These are phyloP conservation scores for Colletotrichum gigasporum DNA, from an alignment of 2,329 filamentous ascomycete genomes.

Conservation along the genomic window DNA sequence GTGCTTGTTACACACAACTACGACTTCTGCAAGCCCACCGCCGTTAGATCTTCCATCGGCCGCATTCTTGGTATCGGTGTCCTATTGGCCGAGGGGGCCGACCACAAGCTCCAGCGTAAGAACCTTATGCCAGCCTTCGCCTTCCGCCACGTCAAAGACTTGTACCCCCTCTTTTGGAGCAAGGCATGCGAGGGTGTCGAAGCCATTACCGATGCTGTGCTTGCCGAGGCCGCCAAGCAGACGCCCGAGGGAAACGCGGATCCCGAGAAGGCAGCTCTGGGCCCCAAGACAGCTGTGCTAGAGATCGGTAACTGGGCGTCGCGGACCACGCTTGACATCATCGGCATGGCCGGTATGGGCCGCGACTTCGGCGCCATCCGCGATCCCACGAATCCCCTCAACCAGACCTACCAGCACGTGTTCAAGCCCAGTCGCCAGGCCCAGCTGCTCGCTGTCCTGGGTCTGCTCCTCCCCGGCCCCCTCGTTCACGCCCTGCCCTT, in stretches of 20 bases:
- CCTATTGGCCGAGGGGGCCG: slow-evolving; percentile 87
- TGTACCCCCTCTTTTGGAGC: slow-evolving; percentile 86
- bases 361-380: slow-evolving; percentile 74
- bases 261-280: slow-evolving; percentile 34
- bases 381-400: slow-evolving; percentile 68
- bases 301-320: slow-evolving; percentile 69
- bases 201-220: slow-evolving; percentile 61
- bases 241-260: slow-evolving; percentile 38
- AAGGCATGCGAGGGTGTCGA: slow-evolving; percentile 76
- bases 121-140: slow-evolving; percentile 84
- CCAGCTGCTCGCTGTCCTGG: slow-evolving; percentile 65
- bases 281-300: slow-evolving; percentile 52
- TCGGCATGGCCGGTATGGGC: slow-evolving; percentile 77
- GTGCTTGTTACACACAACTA: slow-evolving; percentile 76
- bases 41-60: slow-evolving; percentile 64
- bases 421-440: slow-evolving; percentile 63
- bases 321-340: slow-evolving; percentile 78
- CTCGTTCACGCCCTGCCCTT: slow-evolving; percentile 73
- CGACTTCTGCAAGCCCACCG: slow-evolving; percentile 71
- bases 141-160: slow-evolving; percentile 85
- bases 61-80: slow-evolving; percentile 76
- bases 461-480: slow-evolving; percentile 70
- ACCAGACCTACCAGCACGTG: slow-evolving; percentile 63
- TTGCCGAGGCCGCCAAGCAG: slow-evolving; percentile 40
- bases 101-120: slow-evolving; percentile 84